These are phyloP conservation scores for Mycena rebaudengoi DNA, from an alignment of 768 basidiomycete genomes.

Conservation along the genomic window DNA sequence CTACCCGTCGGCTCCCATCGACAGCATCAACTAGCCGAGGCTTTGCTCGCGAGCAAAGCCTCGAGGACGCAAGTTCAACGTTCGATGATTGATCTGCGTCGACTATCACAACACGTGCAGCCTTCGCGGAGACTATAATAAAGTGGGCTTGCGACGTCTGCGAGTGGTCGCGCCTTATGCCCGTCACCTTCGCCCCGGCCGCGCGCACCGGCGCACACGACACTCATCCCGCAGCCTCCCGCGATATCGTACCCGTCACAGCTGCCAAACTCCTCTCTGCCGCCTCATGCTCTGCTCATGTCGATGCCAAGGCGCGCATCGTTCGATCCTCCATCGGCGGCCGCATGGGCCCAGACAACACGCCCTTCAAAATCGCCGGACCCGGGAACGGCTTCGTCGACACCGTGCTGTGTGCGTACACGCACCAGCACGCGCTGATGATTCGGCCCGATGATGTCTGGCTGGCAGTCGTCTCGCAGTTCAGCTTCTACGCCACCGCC, in stretches of 20 bases:
- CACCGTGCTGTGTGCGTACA: slow-evolving; percentile 19
- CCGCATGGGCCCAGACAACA: slow-evolving; percentile 13
- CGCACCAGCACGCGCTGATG: slow-evolving; percentile 18
- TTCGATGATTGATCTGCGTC: slow-evolving; percentile 13
- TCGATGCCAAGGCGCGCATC: background rate
- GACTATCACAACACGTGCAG: slow-evolving; percentile 22
- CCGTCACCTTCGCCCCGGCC: slow-evolving; percentile 17
- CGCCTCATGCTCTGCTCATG: slow-evolving; percentile 4
- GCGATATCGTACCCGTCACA: slow-evolving; percentile 15
- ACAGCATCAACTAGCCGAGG: no score
- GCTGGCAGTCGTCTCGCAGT: slow-evolving; percentile 19
- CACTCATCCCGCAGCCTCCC: slow-evolving; percentile 14
- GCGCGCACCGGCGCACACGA: background rate
- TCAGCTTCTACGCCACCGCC: slow-evolving; percentile 19
- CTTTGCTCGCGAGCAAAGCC: no score
- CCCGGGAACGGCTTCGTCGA: slow-evolving; percentile 18
- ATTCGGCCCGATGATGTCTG: slow-evolving; percentile 21
- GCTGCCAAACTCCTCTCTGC: slow-evolving; percentile 13
- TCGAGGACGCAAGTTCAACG: no score
- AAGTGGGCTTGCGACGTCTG: background rate
- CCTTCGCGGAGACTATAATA: slow-evolving; percentile 15
- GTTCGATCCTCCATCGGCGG: slow-evolving; percentile 15
- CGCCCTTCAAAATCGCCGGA: slow-evolving; percentile 13
- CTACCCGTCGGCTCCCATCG: no score
- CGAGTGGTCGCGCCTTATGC: slow-evolving; percentile 9